Evolutionary conservation across 495 filamentous ascomycete genomes (phyloP), one percentile per base, ranked within the genome.

Genomic region (Lophiostoma macrostomum): DNA sequence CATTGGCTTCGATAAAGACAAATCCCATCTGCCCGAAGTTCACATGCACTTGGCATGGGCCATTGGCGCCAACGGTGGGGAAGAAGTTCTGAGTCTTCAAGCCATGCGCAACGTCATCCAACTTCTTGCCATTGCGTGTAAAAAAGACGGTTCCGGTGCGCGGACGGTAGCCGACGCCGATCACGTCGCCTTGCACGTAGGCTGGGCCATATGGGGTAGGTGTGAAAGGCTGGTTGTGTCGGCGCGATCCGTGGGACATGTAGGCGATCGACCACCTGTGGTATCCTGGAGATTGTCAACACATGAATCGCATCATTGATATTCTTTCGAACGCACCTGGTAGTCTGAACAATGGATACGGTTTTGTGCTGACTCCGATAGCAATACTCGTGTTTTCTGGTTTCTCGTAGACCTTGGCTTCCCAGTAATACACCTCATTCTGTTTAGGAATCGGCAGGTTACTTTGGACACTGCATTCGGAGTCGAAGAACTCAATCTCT

Each of bases 391-490:
- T 90, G 13, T 74, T 78, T 29, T 96, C 93, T 3, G 93, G 91
- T 70, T 97, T 96, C 46, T 97, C 94, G 70, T 93, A 97, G 32
- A 98, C 84, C 71, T 98, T 98, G 12, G 93, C 88, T 66, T 98
- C 93, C 93, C 93, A 98, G 68, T 98, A 98, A 65, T 97, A 97
- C 12, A 96, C 91, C 66, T 98, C 93, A 62, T 98, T 97, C 66
- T 98, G 93, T 68, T 98, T 98, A 19, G 93, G 93, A 29, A 98
- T 85, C 0, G 93, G 93, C 31, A 98, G 72, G 60, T 98, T 98
- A 69, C 86, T 95, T 76, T 96, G 88, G 40, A 97, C 94, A 65
- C 89, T 95, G 71, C 93, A 97, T 67, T 93, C 94, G 10, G 88
- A 89, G 68, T 98, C 93, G 61, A 93, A 97, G 74, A 98, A 98